Base-by-base conservation (phyloP, 192 early-diverging fungal genomes). In the Phycomyces blakesleeanus region DNA sequence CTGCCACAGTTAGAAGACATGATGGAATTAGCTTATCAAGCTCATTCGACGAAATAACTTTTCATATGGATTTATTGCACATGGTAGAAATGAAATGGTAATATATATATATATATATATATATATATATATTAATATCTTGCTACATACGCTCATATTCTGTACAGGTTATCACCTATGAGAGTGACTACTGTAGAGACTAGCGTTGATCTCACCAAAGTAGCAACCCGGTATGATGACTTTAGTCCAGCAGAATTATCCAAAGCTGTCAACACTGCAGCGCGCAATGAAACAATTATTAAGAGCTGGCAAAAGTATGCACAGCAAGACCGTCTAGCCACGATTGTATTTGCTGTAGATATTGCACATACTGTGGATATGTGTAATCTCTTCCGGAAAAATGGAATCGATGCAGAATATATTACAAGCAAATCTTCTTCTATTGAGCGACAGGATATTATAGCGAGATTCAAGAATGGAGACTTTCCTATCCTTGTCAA, bases 261-360 rank as follows among this genome's bases (percentile, higher is more conserved):
- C 10, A 27, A 20, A 1, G 72, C 76, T 20, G 80, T 91, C 56
- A 91, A 93, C 57, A 79, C 70, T 0, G 24, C 53, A 0, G 60
- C 62, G 2, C 72, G 91, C 41, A 93, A 91, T 64, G 47, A 74
- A 9, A 67, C 86, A 2, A 69, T 96, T 18, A 78, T 93, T n/a
- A 67, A 78, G 25, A 83, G 85, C 37, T 89, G 83, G 63, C 66
- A 77, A 56, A 73, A 75, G 52, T 69, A 82, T 63, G 86, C 85
- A 6, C 52, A 60, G 3, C 29, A 57, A 74, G 52, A 63, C 3
- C 80, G 86, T n/a, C 74, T 81, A 34, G 80, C 86, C 10, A 91
- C 89, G 0, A 67, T 98, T 16, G 89, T 96, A 0, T 98, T 98
- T 79, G 94, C 92, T 1, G 91, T 87, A 1, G 89, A 94, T 66